Percentiles rank a stretch among this genome's conserved stretches.
phyloP scores from a whole-genome alignment of 495 filamentous ascomycete species.

The Diplogelasinospora grovesii region DNA sequence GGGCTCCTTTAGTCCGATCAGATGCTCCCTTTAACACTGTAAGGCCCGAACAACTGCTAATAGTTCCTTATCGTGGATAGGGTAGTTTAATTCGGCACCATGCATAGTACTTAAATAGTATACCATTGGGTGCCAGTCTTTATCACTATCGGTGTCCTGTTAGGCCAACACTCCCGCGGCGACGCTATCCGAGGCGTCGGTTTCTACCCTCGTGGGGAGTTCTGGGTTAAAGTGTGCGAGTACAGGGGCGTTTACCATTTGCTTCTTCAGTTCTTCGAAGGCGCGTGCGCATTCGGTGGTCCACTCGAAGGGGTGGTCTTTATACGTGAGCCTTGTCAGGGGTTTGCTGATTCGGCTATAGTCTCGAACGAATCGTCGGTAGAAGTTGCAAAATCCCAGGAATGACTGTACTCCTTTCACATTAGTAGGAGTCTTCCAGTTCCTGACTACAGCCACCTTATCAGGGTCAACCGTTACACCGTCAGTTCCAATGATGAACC shows the following conservation, averaged over 20 bases:
- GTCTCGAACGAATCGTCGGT: conserved; percentile 3
- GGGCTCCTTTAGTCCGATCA: neutral
- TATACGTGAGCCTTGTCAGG: conserved; percentile 1
- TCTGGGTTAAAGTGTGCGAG: conserved; percentile 1
- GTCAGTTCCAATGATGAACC: conserved; percentile 16
- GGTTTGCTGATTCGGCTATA: conserved; percentile 3
- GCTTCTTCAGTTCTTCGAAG: neutral
- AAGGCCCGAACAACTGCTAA: neutral
- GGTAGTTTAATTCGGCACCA: too few relatives aligned
- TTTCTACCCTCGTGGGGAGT: neutral
- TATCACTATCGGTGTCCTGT: neutral
- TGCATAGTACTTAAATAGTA: neutral
- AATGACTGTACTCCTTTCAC: conserved; percentile 4
- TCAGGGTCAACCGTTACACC: neutral
- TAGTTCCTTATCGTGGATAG: conserved; percentile 7
- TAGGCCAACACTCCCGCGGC: neutral
- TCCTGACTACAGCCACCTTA: neutral
- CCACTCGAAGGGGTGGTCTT: neutral
- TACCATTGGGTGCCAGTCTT: conserved; percentile 1
- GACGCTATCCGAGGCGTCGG: neutral
- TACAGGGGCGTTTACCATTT: neutral
- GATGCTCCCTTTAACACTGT: neutral
- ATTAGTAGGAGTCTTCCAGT: neutral
- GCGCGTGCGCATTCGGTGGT: neutral
- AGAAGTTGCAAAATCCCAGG: conserved; percentile 9